These are phyloP conservation scores for Erodium moschatum DNA, from an alignment of 441 rosid species.

Conservation along the genomic window DNA sequence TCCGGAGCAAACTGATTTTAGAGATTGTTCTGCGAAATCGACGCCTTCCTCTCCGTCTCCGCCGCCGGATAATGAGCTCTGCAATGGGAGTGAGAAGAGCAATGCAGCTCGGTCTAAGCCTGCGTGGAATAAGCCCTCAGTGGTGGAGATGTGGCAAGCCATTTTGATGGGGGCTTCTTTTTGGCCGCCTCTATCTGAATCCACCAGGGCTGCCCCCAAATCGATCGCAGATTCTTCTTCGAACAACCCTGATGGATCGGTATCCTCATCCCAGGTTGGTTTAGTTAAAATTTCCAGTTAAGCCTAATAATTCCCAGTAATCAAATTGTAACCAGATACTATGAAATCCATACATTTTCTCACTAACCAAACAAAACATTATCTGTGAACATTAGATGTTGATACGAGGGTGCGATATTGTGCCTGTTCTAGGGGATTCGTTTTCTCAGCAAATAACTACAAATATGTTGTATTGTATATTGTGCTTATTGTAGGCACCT, in stretches of 20 bases:
- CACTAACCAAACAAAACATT: neutral
- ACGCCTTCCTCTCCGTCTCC: no score
- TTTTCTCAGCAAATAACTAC: neutral
- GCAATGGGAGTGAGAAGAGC: conserved; percentile 20
- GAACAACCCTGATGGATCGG: conserved; percentile 30
- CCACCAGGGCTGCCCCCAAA: conserved; percentile 29
- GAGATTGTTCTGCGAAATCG: conserved; percentile 20
- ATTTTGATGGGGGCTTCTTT: conserved; percentile 35
- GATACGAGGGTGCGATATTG: neutral
- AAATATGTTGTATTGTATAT: neutral
- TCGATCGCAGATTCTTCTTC: conserved; percentile 26
- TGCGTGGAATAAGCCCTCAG: conserved; percentile 44
- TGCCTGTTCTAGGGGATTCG: neutral
- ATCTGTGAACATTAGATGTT: neutral
- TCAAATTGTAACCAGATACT: neutral
- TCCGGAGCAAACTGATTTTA: conserved; percentile 23
- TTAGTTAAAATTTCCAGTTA: neutral
- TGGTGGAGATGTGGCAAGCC: no score
- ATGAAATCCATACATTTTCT: neutral
- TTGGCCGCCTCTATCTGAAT: conserved; percentile 44
- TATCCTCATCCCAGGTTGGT: conserved; percentile 35
- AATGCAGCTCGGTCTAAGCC: conserved; percentile 27
- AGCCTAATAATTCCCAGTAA: neutral
- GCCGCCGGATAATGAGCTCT: no score
- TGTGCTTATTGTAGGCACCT: conserved; percentile 21